These are phyloP conservation scores for Tephrocybe sp. DNA, from an alignment of 768 basidiomycete species.

Conservation along the genomic window DNA sequence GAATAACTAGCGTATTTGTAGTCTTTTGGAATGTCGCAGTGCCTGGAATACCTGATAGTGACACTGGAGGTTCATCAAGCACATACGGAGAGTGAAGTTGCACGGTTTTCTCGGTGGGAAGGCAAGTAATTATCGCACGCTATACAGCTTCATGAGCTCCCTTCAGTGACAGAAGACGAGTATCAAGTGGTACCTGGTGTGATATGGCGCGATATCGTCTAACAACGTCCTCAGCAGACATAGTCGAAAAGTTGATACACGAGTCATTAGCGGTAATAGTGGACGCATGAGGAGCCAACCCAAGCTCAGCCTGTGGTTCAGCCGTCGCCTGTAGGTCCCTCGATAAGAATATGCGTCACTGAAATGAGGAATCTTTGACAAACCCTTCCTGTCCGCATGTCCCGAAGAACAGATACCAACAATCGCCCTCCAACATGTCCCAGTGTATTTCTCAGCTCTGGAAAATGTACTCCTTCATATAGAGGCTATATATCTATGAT, in stretches of 20 bases:
- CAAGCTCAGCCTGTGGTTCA: constrained; percentile 42
- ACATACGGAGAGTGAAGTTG: constrained; percentile 40
- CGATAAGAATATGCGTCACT: background rate
- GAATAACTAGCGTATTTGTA: constrained; percentile 44
- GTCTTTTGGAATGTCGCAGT: constrained; percentile 42
- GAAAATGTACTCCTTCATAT: constrained; percentile 51
- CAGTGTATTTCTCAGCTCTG: constrained; percentile 53
- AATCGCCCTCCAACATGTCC: constrained; percentile 67
- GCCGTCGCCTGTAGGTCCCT: constrained; percentile 43
- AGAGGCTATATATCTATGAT: constrained; percentile 53
- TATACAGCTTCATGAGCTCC: constrained; percentile 11
- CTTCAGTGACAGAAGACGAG: background rate
- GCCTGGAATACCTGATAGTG: constrained; percentile 32
- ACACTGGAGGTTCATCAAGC: constrained; percentile 3
- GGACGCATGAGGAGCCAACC: constrained; percentile 50
- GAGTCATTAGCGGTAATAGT: constrained; percentile 56
- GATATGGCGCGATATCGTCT: constrained; percentile 61
- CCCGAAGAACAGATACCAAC: constrained; percentile 68
- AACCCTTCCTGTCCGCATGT: constrained; percentile 60
- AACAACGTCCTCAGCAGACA: constrained; percentile 57
- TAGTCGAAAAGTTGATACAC: constrained; percentile 52
- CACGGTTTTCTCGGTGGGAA: constrained; percentile 32
- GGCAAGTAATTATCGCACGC: constrained; percentile 34
- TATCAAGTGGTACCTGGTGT: constrained; percentile 53
- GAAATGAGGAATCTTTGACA: constrained; percentile 10